Evolutionary conservation across 257 asterid genomes (phyloP), one percentile per base, ranked within the genome.

Genomic region (Cynanchum wilfordii): DNA sequence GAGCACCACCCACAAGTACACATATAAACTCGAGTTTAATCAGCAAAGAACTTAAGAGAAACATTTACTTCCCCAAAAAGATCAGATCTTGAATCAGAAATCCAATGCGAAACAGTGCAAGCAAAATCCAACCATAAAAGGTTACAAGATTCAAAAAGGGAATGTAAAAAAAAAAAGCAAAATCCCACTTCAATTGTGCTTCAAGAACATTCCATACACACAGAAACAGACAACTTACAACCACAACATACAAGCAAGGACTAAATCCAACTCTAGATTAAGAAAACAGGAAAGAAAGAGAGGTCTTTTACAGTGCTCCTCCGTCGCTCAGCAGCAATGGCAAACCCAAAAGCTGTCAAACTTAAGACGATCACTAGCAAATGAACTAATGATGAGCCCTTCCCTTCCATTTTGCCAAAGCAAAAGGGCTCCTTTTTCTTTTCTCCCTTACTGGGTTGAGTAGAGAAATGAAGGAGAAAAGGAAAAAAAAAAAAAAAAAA

Each of bases 321-420:
- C 51, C 98, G 97, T 33, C 91, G 96, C 73, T 90, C 98, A 20
- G 98, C 98, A 65, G 98, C 98, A 80, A 92, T 90, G 73, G 98
- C 62, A 73, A 92, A 92, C 44, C 96, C 98, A 75, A 92, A 92
- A 76, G 98, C 98, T 30, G 81, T 79, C 81, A 92, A 88, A 87
- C 98, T 90, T 59, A 89, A 78, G 30, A 86, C 79, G 15, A 90
- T 87, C 24, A 89, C 93, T 3, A 92, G 81, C 67, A 92, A 88
- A 90, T 92, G 98, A 79, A 90, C 96, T 27, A 92, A 89, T 9
- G 95, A 78, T 47, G 97, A 92, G 69, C 98, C 96, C 80, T 83
- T 88, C 64, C 82, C 90, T 76, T 86, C 89, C 79, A 79, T 79
- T 50, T 30, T 52, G 33, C 13, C 33, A 60, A 64, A 22, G 33